These are phyloP conservation scores for Boeremia exigua DNA, from an alignment of 2,329 filamentous ascomycete species.

Conservation along the genomic window DNA sequence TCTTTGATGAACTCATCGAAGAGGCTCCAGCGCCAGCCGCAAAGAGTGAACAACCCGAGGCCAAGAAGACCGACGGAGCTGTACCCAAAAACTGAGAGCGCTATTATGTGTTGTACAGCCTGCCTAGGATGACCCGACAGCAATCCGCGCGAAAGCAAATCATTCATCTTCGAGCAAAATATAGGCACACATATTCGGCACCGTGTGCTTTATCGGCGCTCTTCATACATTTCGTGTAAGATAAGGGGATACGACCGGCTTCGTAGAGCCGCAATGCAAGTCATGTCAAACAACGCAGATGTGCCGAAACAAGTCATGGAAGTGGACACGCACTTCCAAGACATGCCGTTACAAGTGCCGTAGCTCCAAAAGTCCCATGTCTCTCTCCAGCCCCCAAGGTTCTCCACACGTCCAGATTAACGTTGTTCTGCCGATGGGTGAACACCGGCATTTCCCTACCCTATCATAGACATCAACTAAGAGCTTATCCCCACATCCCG, in stretches of 20 bases:
- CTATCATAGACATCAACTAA: constrained; percentile 1
- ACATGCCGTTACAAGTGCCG: constrained; percentile 13
- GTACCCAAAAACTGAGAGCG: neutral
- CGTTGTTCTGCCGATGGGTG: constrained; percentile 9
- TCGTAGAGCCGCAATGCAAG: neutral
- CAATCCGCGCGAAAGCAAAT: too few species aligned
- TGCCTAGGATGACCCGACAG: neutral
- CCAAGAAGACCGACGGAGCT: neutral
- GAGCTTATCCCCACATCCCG: constrained; percentile 1
- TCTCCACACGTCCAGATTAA: constrained; percentile 1
- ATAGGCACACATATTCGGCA: neutral
- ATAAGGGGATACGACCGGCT: neutral
- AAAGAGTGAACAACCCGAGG: neutral
- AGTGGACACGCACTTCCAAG: neutral
- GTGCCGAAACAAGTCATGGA: neutral
- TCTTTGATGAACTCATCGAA: constrained; percentile 46
- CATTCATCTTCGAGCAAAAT: neutral
- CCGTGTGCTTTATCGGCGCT: neutral
- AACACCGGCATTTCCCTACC: constrained; percentile 5
- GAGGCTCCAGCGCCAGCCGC: constrained; percentile 11
- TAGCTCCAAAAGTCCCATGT: constrained; percentile 1
- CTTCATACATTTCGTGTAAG: neutral
- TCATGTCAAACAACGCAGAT: neutral
- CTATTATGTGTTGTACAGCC: neutral
- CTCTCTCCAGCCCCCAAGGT: neutral